These are phyloP conservation scores for Pseudomassariella vexata DNA, from an alignment of 2,329 filamentous ascomycete species.

Conservation along the genomic window DNA sequence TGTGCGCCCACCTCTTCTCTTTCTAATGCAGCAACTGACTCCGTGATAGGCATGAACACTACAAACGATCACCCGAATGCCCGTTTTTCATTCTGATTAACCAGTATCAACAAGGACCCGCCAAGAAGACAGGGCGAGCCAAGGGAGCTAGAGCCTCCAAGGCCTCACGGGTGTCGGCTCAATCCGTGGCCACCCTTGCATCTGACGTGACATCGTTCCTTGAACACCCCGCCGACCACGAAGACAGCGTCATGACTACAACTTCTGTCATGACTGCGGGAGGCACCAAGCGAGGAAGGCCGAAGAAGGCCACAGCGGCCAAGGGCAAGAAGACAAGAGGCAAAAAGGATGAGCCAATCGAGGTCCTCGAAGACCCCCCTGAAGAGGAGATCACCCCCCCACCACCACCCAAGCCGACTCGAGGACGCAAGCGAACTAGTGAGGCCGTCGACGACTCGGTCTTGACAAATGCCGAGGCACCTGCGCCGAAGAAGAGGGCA, in stretches of 20 bases:
- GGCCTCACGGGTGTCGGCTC: constrained; percentile 57
- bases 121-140: constrained; percentile 49
- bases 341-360: constrained; percentile 50
- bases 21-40: constrained; percentile 9
- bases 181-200: constrained; percentile 45
- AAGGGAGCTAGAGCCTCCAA: constrained; percentile 60
- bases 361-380: constrained; percentile 35
- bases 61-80: constrained; percentile 71
- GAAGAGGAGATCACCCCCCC: constrained; percentile 23
- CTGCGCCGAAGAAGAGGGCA: constrained; percentile 54
- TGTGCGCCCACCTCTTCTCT: constrained; percentile 42
- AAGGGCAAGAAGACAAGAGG: constrained; percentile 40
- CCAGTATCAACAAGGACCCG: constrained; percentile 41
- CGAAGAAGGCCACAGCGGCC: constrained; percentile 48
- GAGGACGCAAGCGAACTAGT: constrained; percentile 59
- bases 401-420: constrained; percentile 33
- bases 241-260: constrained; percentile 56
- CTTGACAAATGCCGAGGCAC: constrained; percentile 36
- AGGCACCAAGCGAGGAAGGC: constrained; percentile 41
- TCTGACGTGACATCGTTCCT: constrained; percentile 44
- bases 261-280: constrained; percentile 53
- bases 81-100: constrained; percentile 71
- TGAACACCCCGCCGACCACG: constrained; percentile 42
- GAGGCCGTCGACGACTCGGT: constrained; percentile 48
- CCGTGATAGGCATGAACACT: constrained; percentile 70